Evolutionary conservation across 73 alveolate genomes (phyloP), one percentile per base, ranked within the genome.

Genomic region (Breviolum minutum): DNA sequence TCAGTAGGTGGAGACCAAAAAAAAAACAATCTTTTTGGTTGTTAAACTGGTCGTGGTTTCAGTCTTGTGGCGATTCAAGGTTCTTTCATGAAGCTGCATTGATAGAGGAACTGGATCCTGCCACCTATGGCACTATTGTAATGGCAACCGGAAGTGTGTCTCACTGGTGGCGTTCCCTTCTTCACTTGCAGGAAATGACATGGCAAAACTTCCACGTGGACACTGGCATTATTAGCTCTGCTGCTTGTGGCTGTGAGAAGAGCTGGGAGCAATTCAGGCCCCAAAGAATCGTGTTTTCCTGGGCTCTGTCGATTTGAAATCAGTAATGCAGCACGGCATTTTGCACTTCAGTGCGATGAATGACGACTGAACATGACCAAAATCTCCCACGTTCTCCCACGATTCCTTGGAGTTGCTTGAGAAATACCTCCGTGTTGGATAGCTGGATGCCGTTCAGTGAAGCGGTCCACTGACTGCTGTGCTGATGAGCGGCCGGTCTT

Each of bases 161-260:
- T 61, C 7, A 54, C 48, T 91, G 97, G 97, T 30, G 40, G n/a
- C 62, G 61, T 16, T 79, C 97, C 26, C 24, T 91, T 74, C 48
- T 27, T 26, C 32, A 22, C 62, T 64, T 91, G 32, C 32, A 3
- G 63, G 63, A 24, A 27, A 91, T 91, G 97, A 40, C 13, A 14
- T 32, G 24, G 79, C 63, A 27, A 27, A 22, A 66, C 14, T n/a
- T 91, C 87, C 74, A 62, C 5, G 77, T 88, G 14, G 70, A 70
- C 30, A 10, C 27, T 24, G 84, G 97, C 76, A 48, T 79, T 30
- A 10, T 73, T 7, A 91, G 97, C 88, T 71, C 97, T 30, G 88
- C 97, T 6, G 88, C 74, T 12, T 60, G 89, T 82, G 69, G 89
- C 97, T 91, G 97, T 62, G 97, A 91, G 97, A 70, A 71, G 82